A percentile compares a stretch with the other conserved stretches of the same genome.
Evolutionary conservation across 345 rosid genomes (phyloP).

Genomic region (Melaleuca alternifolia): DNA sequence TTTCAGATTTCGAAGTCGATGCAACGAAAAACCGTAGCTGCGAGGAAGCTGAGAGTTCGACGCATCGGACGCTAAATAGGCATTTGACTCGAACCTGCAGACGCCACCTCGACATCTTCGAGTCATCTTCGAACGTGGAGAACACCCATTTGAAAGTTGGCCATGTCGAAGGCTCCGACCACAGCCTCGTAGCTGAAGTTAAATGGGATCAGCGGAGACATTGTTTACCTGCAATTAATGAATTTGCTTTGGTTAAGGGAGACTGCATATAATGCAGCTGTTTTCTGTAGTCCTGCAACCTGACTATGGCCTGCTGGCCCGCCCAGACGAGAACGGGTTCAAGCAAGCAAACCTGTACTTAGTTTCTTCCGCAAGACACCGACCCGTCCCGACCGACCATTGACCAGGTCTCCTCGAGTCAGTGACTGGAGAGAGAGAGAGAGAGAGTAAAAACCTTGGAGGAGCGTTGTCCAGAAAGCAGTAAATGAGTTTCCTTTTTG

Average conservation of each 20-base stretch:
- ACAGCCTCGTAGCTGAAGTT: background rate
- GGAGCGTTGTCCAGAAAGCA: background rate
- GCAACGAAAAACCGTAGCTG: background rate
- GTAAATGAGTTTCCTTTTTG: background rate
- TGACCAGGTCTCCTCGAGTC: background rate
- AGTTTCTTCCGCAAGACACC: background rate
- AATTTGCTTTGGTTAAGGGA: background rate
- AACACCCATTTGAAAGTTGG: background rate
- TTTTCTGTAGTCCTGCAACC: background rate
- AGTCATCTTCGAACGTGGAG: background rate
- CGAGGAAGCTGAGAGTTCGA: background rate
- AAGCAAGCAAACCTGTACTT: background rate
- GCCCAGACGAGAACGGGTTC: background rate
- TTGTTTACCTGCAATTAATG: background rate
- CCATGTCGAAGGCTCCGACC: background rate
- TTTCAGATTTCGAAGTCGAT: background rate
- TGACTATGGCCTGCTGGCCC: background rate
- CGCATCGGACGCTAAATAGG: background rate
- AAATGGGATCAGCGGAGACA: background rate
- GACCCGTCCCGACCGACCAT: background rate
- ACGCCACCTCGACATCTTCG: background rate
- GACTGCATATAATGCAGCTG: background rate
- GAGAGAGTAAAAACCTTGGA: background rate
- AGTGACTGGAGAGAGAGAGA: background rate
- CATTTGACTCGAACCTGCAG: background rate